Base-by-base conservation (phyloP, 2,329 filamentous ascomycete genomes). In the Passalora sequoiae region DNA sequence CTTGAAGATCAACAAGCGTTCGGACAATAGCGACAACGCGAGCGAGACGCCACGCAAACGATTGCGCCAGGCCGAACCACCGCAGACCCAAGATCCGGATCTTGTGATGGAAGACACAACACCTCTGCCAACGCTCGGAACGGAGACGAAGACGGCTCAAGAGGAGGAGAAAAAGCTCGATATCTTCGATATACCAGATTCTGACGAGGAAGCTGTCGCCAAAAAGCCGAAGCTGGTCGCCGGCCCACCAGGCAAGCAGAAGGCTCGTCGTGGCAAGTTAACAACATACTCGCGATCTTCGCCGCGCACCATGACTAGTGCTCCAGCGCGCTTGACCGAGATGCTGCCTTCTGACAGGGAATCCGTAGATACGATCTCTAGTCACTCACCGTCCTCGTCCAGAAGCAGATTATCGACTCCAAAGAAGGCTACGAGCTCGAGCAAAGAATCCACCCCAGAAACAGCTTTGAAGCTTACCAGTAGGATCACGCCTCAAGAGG, bases 401-500 rank as follows among this genome's bases (percentile, higher is more conserved):
- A 27, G 40, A 9, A 55, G 53, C 31, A 38, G 44, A 9, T 49
- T 50, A n/a, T 48, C 43, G 3, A 60, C 57, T 10, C 55, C 56
- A 4, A 32, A 47, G 9, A 50, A 43, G 33, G 25, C 21, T 16
- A 38, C 44, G 4, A 46, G 43, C 17, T 31, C 40, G 10, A 21
- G 37, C n/a, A 40, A 38, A 13, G 15, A 40, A 4, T 43, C 42
- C 5, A 54, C 46, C 3, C 44, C 53, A 12, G 46, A 48, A 16
- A 44, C 44, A n/a, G 39, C 49, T 6, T 28, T 41, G 40, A 54
- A 40, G 24, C 28, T 27, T 8, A 31, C 33, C 19, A 39, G 30
- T 4, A 47, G 43, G 3, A 41, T 57, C 33, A 64, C 60, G 12
- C 60, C 62, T 6, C 63, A 60, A 25, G 61, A 64, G 40, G 49